Conservation (phyloP, 768 basidiomycete species). For the Rhizopogon vulgaris region DNA sequence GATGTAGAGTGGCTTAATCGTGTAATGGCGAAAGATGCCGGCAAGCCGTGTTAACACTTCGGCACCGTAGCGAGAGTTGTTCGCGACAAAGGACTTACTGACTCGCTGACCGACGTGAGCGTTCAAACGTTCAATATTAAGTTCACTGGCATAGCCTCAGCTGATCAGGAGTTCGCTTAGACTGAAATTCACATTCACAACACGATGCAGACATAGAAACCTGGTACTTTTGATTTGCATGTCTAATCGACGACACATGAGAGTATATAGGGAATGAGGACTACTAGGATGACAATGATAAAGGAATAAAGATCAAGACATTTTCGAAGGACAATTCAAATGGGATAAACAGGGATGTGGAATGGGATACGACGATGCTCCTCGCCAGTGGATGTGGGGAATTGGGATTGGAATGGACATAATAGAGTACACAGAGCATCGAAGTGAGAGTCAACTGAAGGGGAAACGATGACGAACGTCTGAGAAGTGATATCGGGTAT, state of each 20-base stretch:
- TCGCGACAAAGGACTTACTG: neutral
- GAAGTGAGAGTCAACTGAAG: constrained; percentile 29
- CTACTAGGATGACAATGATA: neutral
- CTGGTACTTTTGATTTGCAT: neutral
- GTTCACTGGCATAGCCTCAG: neutral
- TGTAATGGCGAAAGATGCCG: constrained; percentile 12
- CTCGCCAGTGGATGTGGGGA: constrained; percentile 39
- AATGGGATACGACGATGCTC: constrained; percentile 52
- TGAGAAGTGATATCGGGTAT: neutral
- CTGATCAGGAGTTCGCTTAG: too few relatives aligned
- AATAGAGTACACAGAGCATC: constrained; percentile 34
- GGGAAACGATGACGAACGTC: neutral
- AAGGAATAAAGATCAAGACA: constrained; percentile 3
- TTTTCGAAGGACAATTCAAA: neutral
- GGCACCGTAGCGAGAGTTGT: neutral
- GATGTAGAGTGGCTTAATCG: constrained; percentile 23
- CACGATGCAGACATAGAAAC: neutral
- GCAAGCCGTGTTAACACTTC: neutral
- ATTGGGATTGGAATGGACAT: constrained; percentile 16
- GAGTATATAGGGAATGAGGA: neutral
- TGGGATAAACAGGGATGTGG: constrained; percentile 1
- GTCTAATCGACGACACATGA: constrained; percentile 4
- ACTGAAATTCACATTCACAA: neutral
- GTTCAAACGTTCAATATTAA: neutral
- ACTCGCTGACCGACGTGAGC: neutral